Conservation (phyloP, 2,329 filamentous ascomycete genomes). For the Blastomyces gilchristii region DNA sequence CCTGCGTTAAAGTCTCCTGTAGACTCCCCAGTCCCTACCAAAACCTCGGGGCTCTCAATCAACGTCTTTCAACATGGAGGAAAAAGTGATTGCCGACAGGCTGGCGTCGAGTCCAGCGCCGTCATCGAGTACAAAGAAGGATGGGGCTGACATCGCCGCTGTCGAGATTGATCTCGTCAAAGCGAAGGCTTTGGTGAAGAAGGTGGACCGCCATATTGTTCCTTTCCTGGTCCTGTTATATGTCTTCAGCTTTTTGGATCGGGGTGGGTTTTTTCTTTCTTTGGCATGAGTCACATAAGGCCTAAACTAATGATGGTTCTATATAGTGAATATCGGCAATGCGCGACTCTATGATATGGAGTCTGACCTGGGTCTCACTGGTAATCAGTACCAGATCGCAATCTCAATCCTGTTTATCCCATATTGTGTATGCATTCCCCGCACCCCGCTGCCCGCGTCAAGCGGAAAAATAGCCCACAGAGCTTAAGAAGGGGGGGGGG, state of each 20-base stretch:
- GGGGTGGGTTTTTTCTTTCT: constrained; percentile 28
- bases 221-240: constrained; percentile 43
- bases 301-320: not conserved
- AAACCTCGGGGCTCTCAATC: not conserved
- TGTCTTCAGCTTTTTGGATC: constrained; percentile 64
- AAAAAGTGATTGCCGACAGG: not conserved
- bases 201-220: constrained; percentile 34
- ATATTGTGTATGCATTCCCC: constrained; percentile 38
- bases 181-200: constrained; percentile 27
- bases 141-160: constrained; percentile 10
- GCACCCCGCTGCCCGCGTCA: not conserved
- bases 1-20: not conserved
- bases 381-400: constrained; percentile 59
- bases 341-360: constrained; percentile 56
- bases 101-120: not conserved
- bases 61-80: not conserved
- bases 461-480: not conserved
- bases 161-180: constrained; percentile 22
- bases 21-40: not conserved
- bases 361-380: constrained; percentile 49
- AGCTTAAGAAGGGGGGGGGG: too few species aligned
- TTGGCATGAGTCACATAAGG: too few species aligned
- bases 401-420: constrained; percentile 60
- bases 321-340: constrained; percentile 59
- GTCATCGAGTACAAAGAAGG: not conserved